phyloP scores from a whole-genome alignment of 345 rosid genomes.

The Ailanthus altissimus region DNA sequence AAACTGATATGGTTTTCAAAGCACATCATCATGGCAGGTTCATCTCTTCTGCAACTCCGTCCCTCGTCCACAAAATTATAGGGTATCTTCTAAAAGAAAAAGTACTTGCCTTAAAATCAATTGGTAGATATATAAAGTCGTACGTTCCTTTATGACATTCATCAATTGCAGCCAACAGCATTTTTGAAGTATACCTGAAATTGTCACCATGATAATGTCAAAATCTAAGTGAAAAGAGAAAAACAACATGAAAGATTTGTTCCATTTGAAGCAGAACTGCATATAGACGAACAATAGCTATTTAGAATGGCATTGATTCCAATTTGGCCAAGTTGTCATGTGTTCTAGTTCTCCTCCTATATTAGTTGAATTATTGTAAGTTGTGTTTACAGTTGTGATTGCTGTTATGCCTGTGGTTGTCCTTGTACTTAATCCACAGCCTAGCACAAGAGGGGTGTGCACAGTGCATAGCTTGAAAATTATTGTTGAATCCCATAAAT shows the following conservation, averaged over 20 bases:
- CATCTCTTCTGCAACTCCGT: not conserved
- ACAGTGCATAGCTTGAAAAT: not conserved
- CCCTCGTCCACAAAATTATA: slow-evolving; percentile 7
- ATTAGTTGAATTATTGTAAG: not conserved
- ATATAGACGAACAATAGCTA: not conserved
- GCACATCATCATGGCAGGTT: not conserved
- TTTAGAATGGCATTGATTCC: not conserved
- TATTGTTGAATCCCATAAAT: not conserved
- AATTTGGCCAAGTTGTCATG: not conserved
- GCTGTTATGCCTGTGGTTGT: not conserved
- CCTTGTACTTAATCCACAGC: not conserved
- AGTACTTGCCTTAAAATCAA: slow-evolving; percentile 67
- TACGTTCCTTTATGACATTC: slow-evolving; percentile 66
- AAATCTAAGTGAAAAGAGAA: not conserved
- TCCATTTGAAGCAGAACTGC: not conserved
- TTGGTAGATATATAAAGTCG: slow-evolving; percentile 67
- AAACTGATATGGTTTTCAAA: not conserved
- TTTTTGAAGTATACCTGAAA: slow-evolving; percentile 72
- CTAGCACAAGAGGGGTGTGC: not conserved
- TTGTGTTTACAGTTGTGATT: not conserved
- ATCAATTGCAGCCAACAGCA: slow-evolving; percentile 74
- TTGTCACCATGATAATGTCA: slow-evolving; percentile 18
- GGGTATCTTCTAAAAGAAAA: slow-evolving; percentile 6
- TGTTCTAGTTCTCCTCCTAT: not conserved
- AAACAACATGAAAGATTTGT: not conserved